Conservation (phyloP, 352 stramenopile species). For the Pilasporangium apinafurcum region DNA sequence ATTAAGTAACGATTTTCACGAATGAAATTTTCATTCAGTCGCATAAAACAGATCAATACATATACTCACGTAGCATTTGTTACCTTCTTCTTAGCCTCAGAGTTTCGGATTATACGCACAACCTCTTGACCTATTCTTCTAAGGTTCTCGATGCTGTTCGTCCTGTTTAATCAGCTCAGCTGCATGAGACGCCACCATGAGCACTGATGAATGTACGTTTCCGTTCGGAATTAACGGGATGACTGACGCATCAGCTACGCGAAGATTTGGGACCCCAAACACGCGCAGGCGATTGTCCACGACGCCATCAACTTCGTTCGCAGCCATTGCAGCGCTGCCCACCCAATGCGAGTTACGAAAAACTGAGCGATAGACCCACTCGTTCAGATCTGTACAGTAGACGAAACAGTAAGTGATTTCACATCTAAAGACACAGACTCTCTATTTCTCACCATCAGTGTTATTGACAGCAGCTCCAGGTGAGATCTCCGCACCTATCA, state of each 20-base stretch:
- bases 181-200: conserved; percentile 57
- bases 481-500: conserved; percentile 29
- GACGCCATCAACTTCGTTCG: conserved; percentile 26
- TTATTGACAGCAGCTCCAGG: conserved; percentile 21
- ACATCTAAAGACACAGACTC: conserved; percentile 6
- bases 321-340: conserved; percentile 69
- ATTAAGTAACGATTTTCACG: no score
- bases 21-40: no score
- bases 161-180: conserved; percentile 31
- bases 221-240: conserved; percentile 69
- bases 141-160: no score
- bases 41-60: no score
- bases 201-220: conserved; percentile 67
- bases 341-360: conserved; percentile 87
- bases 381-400: conserved; percentile 28
- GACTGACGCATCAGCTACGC: conserved; percentile 57
- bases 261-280: conserved; percentile 51
- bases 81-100: no score
- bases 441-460: conserved; percentile 19
- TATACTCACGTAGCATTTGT: no score
- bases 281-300: conserved; percentile 55
- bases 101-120: no score
- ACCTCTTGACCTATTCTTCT: no score
- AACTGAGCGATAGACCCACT: conserved; percentile 56
- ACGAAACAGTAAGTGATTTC: background rate